Base-by-base conservation (phyloP, 345 rosid species). In the Citrus mangshanensis region DNA sequence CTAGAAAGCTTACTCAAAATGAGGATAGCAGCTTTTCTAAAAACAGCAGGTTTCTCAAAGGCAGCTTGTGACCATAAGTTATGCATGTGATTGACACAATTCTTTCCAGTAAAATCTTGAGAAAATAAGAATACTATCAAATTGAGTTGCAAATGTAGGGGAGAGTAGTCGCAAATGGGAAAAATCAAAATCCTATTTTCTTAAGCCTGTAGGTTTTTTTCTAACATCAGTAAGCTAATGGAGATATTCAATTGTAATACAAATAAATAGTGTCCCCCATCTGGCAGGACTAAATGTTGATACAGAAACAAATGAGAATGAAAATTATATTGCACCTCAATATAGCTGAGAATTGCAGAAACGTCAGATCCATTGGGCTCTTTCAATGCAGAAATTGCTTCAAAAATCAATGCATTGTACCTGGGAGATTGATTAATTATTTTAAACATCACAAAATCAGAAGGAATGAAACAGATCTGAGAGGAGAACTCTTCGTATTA, bases 381-480 rank as follows among this genome's bases (percentile, higher is more conserved):
- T 19, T 87, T 89, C 77, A 89, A 84, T 16, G 84, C 80, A 72
- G 88, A 37, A 77, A 96, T 80, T 18, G 99, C 99, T 89, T 96
- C 98, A 77, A 88, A 87, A 78, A 96, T 94, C 91, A 91, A 63
- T 55, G 86, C 86, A 79, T 89, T 85, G 75, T 89, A 90, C 89
- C 94, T 93, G 81, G 21, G n/a, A 78, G 82, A 74, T 38, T 18
- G 55, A 51, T 27, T 38, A 70, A 76, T 18, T 68, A 74, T 62
- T 49, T 60, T 34, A 76, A 70, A 62, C 38, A 62, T 32, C 66
- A 68, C 51, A 76, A 7, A 59, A 35, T 42, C 64, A n/a, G 35
- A 65, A 32, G n/a, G 22, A 59, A 28, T 18, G n/a, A 75, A 76
- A 55, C 62, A 21, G 55, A 74, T 22, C 16, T 32, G 51, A 10